These are phyloP conservation scores for Carnegiea gigantea DNA, from an alignment of 179 eudicot species.

Conservation along the genomic window DNA sequence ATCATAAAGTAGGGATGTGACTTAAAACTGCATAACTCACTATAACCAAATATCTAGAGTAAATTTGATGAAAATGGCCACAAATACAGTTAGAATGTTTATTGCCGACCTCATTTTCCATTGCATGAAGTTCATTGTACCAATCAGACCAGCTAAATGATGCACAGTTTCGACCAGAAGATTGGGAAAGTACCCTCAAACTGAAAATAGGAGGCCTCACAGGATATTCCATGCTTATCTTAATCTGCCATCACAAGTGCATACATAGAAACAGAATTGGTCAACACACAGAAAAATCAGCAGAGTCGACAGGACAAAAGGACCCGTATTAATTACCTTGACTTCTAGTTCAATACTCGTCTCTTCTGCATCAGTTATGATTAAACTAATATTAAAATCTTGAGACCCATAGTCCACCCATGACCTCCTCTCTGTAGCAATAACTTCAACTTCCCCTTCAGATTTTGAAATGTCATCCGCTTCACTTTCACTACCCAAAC, in stretches of 20 bases:
- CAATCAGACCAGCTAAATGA: conserved; percentile 46
- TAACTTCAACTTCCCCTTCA: conserved; percentile 41
- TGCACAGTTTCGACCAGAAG: conserved; percentile 38
- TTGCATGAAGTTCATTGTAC: conserved; percentile 87
- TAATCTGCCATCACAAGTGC: conserved; percentile 51
- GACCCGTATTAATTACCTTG: conserved; percentile 44
- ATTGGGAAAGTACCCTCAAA: conserved; percentile 38
- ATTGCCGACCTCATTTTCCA: conserved; percentile 89
- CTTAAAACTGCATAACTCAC: background rate
- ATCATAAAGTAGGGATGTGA: background rate
- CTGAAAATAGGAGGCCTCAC: conserved; percentile 78
- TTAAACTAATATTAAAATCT: conserved; percentile 56
- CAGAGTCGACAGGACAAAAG: background rate
- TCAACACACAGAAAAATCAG: background rate
- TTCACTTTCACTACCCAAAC: conserved; percentile 78
- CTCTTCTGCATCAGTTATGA: conserved; percentile 38
- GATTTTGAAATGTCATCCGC: conserved; percentile 49
- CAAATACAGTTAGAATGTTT: background rate
- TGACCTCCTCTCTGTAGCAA: conserved; percentile 36
- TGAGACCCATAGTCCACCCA: conserved; percentile 63
- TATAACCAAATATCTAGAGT: background rate
- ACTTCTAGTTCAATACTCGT: conserved; percentile 66
- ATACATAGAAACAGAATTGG: conserved; percentile 1
- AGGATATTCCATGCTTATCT: conserved; percentile 84
- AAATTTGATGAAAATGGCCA: background rate